These are phyloP conservation scores for Fraxinus sp. DNA, from an alignment of 305 asterid species.

Conservation along the genomic window DNA sequence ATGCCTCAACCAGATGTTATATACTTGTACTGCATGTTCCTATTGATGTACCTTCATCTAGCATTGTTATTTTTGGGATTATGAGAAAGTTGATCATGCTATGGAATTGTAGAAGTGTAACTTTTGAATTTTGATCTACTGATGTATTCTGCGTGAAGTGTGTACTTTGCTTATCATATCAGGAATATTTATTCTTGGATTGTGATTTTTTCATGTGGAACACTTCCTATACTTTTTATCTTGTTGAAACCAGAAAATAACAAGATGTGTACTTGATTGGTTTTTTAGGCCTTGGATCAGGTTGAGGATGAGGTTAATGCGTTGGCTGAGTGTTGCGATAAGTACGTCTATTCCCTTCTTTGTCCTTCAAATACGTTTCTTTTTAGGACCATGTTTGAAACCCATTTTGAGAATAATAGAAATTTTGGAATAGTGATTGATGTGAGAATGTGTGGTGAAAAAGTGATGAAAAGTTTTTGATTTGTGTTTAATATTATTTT, in stretches of 20 bases:
- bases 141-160: constrained; percentile 3
- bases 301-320: constrained; percentile 93
- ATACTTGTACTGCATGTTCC: constrained; percentile 1
- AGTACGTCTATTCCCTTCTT: constrained; percentile 43
- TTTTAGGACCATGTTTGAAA: no score
- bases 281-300: constrained; percentile 74
- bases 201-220: not conserved
- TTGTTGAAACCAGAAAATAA: constrained; percentile 19
- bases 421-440: no score
- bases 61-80: not conserved
- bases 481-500: no score
- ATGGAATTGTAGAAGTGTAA: not conserved
- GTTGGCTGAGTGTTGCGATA: constrained; percentile 88
- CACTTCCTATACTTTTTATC: not conserved
- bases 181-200: not conserved
- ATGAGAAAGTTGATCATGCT: constrained; percentile 18
- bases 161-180: constrained; percentile 11
- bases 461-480: no score
- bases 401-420: no score
- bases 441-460: no score
- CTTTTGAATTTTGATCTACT: constrained; percentile 4
- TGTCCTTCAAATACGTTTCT: not conserved
- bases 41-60: not conserved
- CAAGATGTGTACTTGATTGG: constrained; percentile 12
- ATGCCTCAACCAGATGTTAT: not conserved